Evolutionary conservation across 768 basidiomycete species (phyloP).

Genomic region (Ephemerocybe angulata): DNA sequence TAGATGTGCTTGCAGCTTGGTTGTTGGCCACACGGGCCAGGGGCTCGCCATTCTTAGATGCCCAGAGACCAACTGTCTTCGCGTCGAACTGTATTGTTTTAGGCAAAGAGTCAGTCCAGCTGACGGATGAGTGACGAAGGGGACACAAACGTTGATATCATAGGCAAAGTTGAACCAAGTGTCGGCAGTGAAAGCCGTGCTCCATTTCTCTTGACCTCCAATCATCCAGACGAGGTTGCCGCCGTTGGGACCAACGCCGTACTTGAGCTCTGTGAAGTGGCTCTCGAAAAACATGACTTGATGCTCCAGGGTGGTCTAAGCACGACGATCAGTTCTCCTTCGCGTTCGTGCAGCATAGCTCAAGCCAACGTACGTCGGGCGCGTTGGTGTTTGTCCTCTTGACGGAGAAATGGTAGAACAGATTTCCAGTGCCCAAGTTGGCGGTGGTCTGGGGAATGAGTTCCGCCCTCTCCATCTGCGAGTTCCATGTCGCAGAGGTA

Average conservation of each 20-base stretch:
- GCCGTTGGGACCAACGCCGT: conserved; percentile 47
- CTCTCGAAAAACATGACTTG: conserved; percentile 63
- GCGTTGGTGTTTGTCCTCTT: conserved; percentile 45
- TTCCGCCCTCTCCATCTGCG: conserved; percentile 45
- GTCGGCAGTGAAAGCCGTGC: conserved; percentile 45
- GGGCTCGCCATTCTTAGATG: conserved; percentile 45
- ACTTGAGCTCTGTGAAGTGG: conserved; percentile 64
- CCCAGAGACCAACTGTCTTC: conserved; percentile 55
- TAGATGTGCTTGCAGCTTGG: conserved; percentile 46
- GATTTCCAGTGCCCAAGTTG: conserved; percentile 54
- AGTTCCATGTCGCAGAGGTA: conserved; percentile 52
- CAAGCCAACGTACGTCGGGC: conserved; percentile 43
- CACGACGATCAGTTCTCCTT: no score
- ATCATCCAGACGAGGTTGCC: conserved; percentile 55
- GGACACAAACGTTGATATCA: conserved; percentile 50
- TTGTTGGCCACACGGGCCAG: conserved; percentile 48
- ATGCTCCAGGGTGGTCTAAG: conserved; percentile 56
- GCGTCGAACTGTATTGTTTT: conserved; percentile 41
- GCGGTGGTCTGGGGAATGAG: conserved; percentile 43
- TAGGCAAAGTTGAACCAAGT: conserved; percentile 68
- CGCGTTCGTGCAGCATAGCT: no score
- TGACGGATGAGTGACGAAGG: no score
- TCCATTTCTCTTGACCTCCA: conserved; percentile 43
- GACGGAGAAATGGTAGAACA: conserved; percentile 64
- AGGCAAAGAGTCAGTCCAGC: no score